phyloP scores from a whole-genome alignment of 495 filamentous ascomycete species.

The Penicillium cosmopolitanum region DNA sequence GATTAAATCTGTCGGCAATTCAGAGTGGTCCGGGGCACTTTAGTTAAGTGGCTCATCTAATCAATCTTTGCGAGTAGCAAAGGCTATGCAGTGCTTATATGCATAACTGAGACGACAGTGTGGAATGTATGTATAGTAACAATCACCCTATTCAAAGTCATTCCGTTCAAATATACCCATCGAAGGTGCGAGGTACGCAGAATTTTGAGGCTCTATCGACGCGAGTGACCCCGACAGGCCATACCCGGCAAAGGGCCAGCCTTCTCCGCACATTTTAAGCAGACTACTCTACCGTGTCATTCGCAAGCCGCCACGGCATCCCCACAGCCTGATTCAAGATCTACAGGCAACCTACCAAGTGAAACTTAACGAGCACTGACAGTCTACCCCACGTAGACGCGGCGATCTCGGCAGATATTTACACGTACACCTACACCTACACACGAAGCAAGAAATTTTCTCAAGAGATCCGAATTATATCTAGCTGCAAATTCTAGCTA shows the following conservation, averaged over 20 bases:
- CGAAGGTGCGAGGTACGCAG: too few species aligned
- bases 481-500: slow-evolving; percentile 20
- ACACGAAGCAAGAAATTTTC: slow-evolving; percentile 5
- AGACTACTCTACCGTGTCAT: not conserved
- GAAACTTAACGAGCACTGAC: not conserved
- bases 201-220: too few species aligned
- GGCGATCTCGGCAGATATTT: not conserved
- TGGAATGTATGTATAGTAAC: too few species aligned
- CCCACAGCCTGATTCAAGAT: not conserved
- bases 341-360: not conserved
- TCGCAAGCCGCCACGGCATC: too few species aligned
- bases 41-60: not conserved
- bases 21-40: not conserved
- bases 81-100: too few species aligned
- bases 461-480: slow-evolving; percentile 19
- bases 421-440: not conserved
- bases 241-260: not conserved
- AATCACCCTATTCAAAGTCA: too few species aligned
- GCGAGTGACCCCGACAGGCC: too few species aligned
- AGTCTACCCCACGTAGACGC: not conserved
- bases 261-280: not conserved
- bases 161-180: too few species aligned
- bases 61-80: not conserved
- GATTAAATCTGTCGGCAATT: not conserved
- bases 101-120: too few species aligned